Percentiles rank a stretch among this genome's conserved stretches.
Conservation (phyloP, 495 filamentous ascomycete species). For the Halenospora varia region DNA sequence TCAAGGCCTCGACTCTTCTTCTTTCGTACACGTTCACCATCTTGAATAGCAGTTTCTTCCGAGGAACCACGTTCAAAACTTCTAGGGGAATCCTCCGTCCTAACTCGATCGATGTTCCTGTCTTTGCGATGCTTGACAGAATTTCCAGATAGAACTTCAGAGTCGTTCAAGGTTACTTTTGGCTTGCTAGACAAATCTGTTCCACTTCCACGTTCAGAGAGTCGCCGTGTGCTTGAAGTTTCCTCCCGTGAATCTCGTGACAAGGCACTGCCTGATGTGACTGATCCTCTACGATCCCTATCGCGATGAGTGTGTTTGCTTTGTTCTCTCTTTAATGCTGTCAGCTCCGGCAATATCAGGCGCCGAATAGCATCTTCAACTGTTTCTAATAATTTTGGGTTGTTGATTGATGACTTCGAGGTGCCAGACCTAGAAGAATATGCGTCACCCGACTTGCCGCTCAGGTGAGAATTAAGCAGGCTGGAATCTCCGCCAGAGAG, state of each 20-base stretch:
- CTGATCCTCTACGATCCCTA: constrained; percentile 59
- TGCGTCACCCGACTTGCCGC: constrained; percentile 67
- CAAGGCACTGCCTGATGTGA: constrained; percentile 53
- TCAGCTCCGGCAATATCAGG: constrained; percentile 87
- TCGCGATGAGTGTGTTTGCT: constrained; percentile 44
- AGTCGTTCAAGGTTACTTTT: constrained; percentile 58
- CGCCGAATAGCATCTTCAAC: constrained; percentile 95
- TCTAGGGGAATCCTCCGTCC: constrained; percentile 20
- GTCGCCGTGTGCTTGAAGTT: constrained; percentile 40
- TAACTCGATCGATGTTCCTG: constrained; percentile 40
- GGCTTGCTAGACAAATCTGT: constrained; percentile 62
- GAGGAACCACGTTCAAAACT: constrained; percentile 25
- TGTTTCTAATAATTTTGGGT: constrained; percentile 89
- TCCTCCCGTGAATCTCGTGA: constrained; percentile 55
- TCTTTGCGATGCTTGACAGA: constrained; percentile 47
- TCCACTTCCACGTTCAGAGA: constrained; percentile 66
- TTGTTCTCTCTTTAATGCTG: constrained; percentile 85
- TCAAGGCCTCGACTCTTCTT: constrained; percentile 50
- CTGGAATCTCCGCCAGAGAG: constrained; percentile 68
- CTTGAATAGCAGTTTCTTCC: constrained; percentile 43
- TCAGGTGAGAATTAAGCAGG: constrained; percentile 66
- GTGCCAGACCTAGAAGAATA: constrained; percentile 72
- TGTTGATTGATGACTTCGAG: constrained; percentile 87
- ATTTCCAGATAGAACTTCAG: constrained; percentile 55
- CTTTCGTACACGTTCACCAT: constrained; percentile 47